These are phyloP conservation scores for Plantago lanceolata DNA, from an alignment of 305 asterid species.

Conservation along the genomic window DNA sequence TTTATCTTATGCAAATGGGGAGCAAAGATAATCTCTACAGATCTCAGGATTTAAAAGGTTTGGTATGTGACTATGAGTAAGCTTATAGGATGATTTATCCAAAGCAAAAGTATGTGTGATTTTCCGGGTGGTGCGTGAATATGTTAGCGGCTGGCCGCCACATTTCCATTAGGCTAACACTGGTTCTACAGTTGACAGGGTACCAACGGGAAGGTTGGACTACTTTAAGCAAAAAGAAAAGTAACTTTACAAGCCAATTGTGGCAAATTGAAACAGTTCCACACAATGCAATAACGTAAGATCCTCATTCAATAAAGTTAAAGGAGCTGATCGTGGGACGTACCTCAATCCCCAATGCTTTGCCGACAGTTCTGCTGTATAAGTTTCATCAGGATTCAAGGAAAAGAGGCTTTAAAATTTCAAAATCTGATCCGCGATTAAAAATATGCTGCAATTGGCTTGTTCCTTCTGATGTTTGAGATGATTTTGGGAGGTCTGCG, in stretches of 20 bases:
- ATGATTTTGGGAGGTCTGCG: no score
- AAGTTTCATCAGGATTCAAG: not conserved
- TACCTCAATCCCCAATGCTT: constrained; percentile 1
- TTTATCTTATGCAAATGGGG: constrained; percentile 29
- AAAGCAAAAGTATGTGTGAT: constrained; percentile 23
- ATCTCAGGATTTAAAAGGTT: constrained; percentile 27
- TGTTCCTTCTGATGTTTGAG: no score
- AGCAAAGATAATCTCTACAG: constrained; percentile 31
- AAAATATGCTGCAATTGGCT: no score
- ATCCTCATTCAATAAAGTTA: not conserved
- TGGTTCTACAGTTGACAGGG: constrained; percentile 1
- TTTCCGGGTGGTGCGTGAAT: not conserved
- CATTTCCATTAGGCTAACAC: constrained; percentile 12
- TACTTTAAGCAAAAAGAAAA: not conserved
- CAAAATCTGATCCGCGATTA: no score
- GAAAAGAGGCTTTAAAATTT: not conserved
- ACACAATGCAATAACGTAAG: not conserved
- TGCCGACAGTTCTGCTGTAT: constrained; percentile 2
- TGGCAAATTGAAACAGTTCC: not conserved
- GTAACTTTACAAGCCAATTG: not conserved
- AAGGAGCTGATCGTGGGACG: not conserved
- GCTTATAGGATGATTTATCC: not conserved
- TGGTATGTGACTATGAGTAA: constrained; percentile 1
- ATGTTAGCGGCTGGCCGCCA: no score
- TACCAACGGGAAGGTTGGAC: constrained; percentile 1